Evolutionary conservation across 768 basidiomycete species (phyloP).

Genomic region (Collybia nuda): DNA sequence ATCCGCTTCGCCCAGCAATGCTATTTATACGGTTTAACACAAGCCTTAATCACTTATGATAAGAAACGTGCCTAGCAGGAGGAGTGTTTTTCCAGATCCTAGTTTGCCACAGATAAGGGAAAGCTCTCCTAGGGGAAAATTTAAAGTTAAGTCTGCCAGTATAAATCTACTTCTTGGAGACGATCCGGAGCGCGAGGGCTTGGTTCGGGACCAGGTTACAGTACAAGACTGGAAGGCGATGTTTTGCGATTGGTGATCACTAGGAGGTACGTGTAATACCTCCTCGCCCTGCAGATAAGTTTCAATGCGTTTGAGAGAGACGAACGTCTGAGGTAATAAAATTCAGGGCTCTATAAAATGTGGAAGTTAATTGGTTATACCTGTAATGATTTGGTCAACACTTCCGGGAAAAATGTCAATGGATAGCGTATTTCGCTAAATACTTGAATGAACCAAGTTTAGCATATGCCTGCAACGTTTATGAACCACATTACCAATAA

Average conservation of each 20-base stretch:
- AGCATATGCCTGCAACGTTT: not conserved
- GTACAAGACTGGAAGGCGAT: conserved; percentile 84
- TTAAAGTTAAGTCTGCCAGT: conserved; percentile 70
- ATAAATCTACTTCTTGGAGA: conserved; percentile 82
- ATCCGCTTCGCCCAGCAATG: conserved; percentile 87
- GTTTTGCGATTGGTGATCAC: conserved; percentile 52
- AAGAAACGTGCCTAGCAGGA: conserved; percentile 56
- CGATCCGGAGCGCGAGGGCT: conserved; percentile 52
- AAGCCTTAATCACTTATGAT: not conserved
- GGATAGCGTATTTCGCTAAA: conserved; percentile 89
- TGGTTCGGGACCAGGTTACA: conserved; percentile 81
- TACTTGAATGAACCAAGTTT: conserved; percentile 41
- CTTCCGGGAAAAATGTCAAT: conserved; percentile 85
- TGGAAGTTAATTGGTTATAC: conserved; percentile 30
- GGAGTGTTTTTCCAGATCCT: conserved; percentile 84
- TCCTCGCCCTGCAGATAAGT: conserved; percentile 81
- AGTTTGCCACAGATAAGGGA: conserved; percentile 90
- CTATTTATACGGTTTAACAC: conserved; percentile 31
- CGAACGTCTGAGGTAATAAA: conserved; percentile 50
- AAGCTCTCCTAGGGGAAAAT: conserved; percentile 77
- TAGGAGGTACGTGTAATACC: conserved; percentile 60
- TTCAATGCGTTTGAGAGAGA: conserved; percentile 88
- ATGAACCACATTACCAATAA: conserved; percentile 34
- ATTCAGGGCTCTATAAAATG: not conserved
- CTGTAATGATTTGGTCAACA: conserved; percentile 88